phyloP scores from a whole-genome alignment of 2,329 filamentous ascomycete genomes.

The Xylariaceae sp. region DNA sequence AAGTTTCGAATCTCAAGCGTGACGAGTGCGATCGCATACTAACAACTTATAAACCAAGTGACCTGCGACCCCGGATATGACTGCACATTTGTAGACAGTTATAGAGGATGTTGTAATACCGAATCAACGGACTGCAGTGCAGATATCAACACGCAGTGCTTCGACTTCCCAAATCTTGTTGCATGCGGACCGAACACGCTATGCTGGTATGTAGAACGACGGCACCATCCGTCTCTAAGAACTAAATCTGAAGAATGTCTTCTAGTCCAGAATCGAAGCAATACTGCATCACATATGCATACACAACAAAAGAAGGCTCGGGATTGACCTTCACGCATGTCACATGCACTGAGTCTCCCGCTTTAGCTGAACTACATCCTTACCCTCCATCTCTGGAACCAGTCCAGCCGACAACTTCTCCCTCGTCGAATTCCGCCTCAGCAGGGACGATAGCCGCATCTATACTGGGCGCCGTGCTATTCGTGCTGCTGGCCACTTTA shows the following conservation, averaged over 20 bases:
- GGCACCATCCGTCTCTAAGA: not conserved
- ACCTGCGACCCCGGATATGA: slow-evolving; percentile 28
- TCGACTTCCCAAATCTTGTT: slow-evolving; percentile 20
- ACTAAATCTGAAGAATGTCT: not conserved
- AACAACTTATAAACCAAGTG: slow-evolving; percentile 21
- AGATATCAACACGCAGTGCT: slow-evolving; percentile 28
- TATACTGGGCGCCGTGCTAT: slow-evolving; percentile 5
- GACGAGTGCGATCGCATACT: not conserved
- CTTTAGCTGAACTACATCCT: slow-evolving; percentile 28
- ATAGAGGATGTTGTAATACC: slow-evolving; percentile 29
- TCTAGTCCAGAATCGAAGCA: slow-evolving; percentile 21
- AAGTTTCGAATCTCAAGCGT: slow-evolving; percentile 10
- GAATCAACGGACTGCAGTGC: slow-evolving; percentile 23
- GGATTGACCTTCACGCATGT: slow-evolving; percentile 26
- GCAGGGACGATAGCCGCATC: slow-evolving; percentile 8
- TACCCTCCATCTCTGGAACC: slow-evolving; percentile 23
- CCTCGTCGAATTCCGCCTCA: slow-evolving; percentile 1
- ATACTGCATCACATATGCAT: slow-evolving; percentile 28
- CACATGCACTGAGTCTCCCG: slow-evolving; percentile 23
- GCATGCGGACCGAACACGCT: slow-evolving; percentile 27
- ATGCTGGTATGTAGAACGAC: slow-evolving; percentile 27
- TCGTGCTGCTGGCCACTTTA: not conserved
- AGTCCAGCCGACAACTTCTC: not conserved
- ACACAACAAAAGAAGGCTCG: slow-evolving; percentile 19
- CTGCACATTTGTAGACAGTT: slow-evolving; percentile 27